phyloP scores from a whole-genome alignment of 2,329 filamentous ascomycete species.

The Dryadomyces quercus-mongolicae region DNA sequence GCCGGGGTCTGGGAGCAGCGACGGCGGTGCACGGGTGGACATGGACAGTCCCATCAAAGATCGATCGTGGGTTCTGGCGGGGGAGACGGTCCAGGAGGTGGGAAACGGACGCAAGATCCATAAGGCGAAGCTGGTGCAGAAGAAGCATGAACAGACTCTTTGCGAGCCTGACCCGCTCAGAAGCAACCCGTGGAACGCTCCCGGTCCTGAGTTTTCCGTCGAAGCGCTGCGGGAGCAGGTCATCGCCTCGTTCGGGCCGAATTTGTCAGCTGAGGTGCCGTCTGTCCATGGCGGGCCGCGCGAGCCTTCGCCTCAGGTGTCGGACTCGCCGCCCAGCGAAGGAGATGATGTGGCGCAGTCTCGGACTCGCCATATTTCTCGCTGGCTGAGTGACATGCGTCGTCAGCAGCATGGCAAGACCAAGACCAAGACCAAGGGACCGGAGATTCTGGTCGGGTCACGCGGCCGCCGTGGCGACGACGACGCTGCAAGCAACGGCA shows the following conservation, averaged over 20 bases:
- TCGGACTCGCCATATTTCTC: background rate
- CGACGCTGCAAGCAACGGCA: background rate
- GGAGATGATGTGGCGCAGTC: no score
- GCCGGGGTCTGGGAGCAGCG: no score
- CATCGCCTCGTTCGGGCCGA: no score
- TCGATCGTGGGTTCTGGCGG: background rate
- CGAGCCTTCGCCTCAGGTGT: background rate
- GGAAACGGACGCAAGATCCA: slow-evolving; percentile 1
- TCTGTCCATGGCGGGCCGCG: no score
- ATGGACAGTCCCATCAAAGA: no score
- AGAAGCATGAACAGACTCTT: no score
- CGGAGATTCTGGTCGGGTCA: background rate
- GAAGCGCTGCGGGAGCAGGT: no score
- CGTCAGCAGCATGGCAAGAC: background rate
- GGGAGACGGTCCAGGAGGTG: background rate
- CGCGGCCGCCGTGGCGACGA: background rate
- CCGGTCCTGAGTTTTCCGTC: no score
- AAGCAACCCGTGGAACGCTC: background rate
- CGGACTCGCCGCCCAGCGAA: background rate
- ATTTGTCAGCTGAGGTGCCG: no score
- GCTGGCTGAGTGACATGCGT: background rate
- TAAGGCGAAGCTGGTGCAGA: background rate
- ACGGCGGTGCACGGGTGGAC: no score
- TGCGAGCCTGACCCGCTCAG: background rate
- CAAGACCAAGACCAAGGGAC: no score